Evolutionary conservation across 2,329 filamentous ascomycete species (phyloP), one percentile per base, ranked within the genome.

Genomic region (Zymoseptoria crescenta): DNA sequence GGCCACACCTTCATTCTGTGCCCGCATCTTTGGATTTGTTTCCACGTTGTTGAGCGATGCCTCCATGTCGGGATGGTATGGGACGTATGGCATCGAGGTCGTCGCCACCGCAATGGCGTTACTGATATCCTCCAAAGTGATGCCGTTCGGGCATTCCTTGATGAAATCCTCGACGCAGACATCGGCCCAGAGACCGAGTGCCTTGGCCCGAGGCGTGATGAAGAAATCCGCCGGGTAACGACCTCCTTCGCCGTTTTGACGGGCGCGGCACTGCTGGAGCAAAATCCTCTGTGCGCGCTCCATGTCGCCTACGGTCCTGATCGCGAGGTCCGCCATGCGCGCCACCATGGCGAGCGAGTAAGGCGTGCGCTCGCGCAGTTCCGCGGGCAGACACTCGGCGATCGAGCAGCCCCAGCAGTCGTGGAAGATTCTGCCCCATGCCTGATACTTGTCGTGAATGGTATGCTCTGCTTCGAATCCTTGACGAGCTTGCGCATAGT

Each of bases 361-460:
- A 13, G 59, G 59, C 8, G 59, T 61, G 13, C 35, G 41, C 28
- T 3, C n/a, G 20, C 56, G 49, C 5, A 61, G n/a, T 29, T 59
- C 56, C 9, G 29, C 19, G 10, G 59, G 56, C 16, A 61, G 49
- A 49, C 57, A 57, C 1, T 52, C 54, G 9, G 30, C 28, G 1
- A 56, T 27, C 4, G 53, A 50, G n/a, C 51, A 52, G 10, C n/a
- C 20, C 59, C 59, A 61, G 13, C 49, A 9, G 16, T 52, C 24
- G 51, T 28, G n/a, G 13, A 52, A 24, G 13, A 52, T 19, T 10
- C 13, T 52, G 51, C 24, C 24, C 16, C 24, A 52, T 3, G 24
- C 24, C 8, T 29, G 51, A n/a, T 52, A 52, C 24, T 28, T 52
- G 24, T 52, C 29, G 51, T 27, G n/a, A 19, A 52, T 29, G 9